Percentiles rank a stretch among this genome's conserved stretches.
Conservation (phyloP, 2,329 filamentous ascomycete genomes). For the Botryotinia calthae region DNA sequence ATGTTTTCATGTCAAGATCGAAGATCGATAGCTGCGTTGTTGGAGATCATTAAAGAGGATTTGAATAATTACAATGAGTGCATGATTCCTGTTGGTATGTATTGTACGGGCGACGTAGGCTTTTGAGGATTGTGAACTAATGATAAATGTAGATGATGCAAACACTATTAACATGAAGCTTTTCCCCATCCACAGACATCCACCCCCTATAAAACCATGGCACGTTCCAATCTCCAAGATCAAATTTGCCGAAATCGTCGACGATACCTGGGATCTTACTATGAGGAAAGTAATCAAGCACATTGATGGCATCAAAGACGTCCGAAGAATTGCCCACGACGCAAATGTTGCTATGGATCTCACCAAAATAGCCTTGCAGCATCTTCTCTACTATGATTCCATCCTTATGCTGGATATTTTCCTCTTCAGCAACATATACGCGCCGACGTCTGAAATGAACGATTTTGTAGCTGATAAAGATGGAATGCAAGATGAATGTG, state of each 20-base stretch:
- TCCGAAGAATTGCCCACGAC: conserved; percentile 79
- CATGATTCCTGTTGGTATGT: conserved; percentile 90
- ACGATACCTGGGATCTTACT: conserved; percentile 72
- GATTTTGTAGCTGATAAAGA: conserved; percentile 74
- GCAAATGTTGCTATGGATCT: conserved; percentile 86
- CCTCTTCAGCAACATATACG: conserved; percentile 90
- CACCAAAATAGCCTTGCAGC: conserved; percentile 80
- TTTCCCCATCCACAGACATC: conserved; percentile 77
- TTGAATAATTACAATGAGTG: conserved; percentile 96
- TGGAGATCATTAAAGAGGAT: conserved; percentile 80
- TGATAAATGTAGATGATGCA: conserved; percentile 65
- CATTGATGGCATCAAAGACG: conserved; percentile 88
- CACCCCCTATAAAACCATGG: conserved; percentile 77
- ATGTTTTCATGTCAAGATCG: conserved; percentile 46
- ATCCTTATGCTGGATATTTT: conserved; percentile 91
- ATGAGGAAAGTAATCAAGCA: conserved; percentile 76
- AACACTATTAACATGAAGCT: conserved; percentile 97
- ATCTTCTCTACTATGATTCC: conserved; percentile 90
- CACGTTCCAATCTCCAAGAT: conserved; percentile 82
- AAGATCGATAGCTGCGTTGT: conserved; percentile 75
- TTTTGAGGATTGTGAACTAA: conserved; percentile 10
- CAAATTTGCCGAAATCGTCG: conserved; percentile 61
- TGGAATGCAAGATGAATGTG: conserved; percentile 81
- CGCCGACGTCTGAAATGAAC: conserved; percentile 72
- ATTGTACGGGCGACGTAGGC: background rate